Evolutionary conservation across 108 stramenopile species (phyloP), one percentile per base, ranked within the genome.

Genomic region (Aurantiochytrium sp.): DNA sequence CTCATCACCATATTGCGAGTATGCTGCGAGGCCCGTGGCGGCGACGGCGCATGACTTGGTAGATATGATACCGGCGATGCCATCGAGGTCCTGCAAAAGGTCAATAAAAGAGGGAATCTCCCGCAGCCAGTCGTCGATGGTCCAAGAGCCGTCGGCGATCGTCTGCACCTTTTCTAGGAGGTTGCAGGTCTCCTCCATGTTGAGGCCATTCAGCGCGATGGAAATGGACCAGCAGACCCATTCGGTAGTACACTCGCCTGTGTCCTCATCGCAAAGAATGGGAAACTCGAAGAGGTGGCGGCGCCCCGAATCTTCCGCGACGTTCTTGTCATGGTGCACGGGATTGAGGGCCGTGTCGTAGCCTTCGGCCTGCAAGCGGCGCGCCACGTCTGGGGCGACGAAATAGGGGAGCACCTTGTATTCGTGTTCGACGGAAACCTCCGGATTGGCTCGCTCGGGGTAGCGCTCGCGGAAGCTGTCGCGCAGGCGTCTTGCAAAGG

Each of bases 101-200:
- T 81, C 73, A 12, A 81, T 81, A 81, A 81, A 81, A 24, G 8
- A 12, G 27, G 73, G 73, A 48, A 81, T 41, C 39, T 81, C 73
- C 24, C 39, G 1, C 21, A 81, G 45, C 45, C 39, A 48, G 73
- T 81, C 73, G 42, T 41, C 39, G 42, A 81, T 48, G 6, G 73
- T 81, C 73, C 73, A 81, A 12, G 73, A 81, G 27, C 45, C 73
- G 30, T 41, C 73, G 6, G 73, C 73, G 45, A 81, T 41, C 45
- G 39, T 41, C 32, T 81, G 73, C 39, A 81, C 45, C 45, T 81
- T 81, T 30, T 81, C 73, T 12, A 81, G 42, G 24, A 81, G 30
- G 24, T 81, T 81, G 45, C 73, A 81, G 30, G 73, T 81, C 32
- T 81, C 73, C 30, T 81, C 73, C 73, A 81, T 81, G 42, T 24